These are phyloP conservation scores for Hypomontagnella submonticulosa DNA, from an alignment of 495 filamentous ascomycete species.

Conservation along the genomic window DNA sequence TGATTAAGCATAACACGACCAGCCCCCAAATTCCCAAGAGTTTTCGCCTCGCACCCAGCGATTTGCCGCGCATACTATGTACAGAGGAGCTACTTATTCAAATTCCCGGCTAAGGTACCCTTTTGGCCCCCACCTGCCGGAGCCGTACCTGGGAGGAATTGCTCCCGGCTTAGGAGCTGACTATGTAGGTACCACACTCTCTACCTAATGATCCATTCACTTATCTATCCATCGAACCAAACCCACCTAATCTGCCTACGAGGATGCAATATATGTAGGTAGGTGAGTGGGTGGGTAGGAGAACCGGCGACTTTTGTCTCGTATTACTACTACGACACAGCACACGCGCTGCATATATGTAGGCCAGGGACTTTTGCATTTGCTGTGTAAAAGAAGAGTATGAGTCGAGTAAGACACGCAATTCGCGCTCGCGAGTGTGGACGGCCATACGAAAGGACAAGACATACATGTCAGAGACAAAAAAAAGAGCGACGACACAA, in stretches of 20 bases:
- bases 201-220: too few relatives aligned
- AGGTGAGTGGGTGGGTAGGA: too few relatives aligned
- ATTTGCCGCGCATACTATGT: too few relatives aligned
- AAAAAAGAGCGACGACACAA: conserved; percentile 5
- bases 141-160: conserved; percentile 1
- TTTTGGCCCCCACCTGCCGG: neutral
- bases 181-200: neutral
- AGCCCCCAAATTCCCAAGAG: conserved; percentile 21
- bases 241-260: neutral
- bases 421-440: neutral
- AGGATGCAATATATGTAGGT: neutral
- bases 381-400: too few relatives aligned
- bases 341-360: neutral
- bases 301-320: conserved; percentile 5
- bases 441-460: conserved; percentile 2
- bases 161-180: neutral
- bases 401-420: conserved; percentile 1
- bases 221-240: too few relatives aligned
- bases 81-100: too few relatives aligned
- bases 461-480: neutral
- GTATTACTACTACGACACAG: conserved; percentile 22
- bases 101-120: neutral
- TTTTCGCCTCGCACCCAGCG: neutral
- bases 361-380: conserved; percentile 7
- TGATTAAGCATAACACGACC: conserved; percentile 13